A percentile compares a stretch with the other conserved stretches of the same genome.
phyloP scores from a whole-genome alignment of 805 yeast genomes.

The Ogataea nitratoaversa region DNA sequence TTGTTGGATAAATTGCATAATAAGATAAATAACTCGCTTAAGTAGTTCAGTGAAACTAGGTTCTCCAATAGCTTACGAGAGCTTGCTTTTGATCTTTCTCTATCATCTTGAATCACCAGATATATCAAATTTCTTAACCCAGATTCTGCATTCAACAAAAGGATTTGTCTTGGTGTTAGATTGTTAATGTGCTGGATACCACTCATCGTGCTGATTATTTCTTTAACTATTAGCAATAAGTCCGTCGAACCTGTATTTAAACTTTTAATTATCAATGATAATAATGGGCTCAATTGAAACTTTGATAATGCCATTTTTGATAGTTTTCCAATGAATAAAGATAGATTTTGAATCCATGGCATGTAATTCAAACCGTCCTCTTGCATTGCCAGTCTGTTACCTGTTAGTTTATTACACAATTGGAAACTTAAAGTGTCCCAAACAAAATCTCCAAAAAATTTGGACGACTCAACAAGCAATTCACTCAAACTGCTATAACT shows the following conservation, averaged over 20 bases:
- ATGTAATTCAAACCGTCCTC: slow-evolving; percentile 75
- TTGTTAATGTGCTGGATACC: slow-evolving; percentile 73
- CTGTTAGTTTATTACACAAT: slow-evolving; percentile 62
- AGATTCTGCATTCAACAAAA: slow-evolving; percentile 59
- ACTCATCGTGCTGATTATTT: slow-evolving; percentile 66
- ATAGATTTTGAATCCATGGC: slow-evolving; percentile 81
- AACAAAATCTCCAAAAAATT: slow-evolving; percentile 67
- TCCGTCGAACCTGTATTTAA: slow-evolving; percentile 56
- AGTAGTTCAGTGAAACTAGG: slow-evolving; percentile 38
- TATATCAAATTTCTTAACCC: slow-evolving; percentile 54
- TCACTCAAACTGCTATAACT: slow-evolving; percentile 84
- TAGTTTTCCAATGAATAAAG: slow-evolving; percentile 73
- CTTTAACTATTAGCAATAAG: slow-evolving; percentile 61
- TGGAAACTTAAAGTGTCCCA: slow-evolving; percentile 84
- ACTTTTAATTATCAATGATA: slow-evolving; percentile 57
- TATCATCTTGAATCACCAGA: slow-evolving; percentile 52
- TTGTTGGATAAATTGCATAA: slow-evolving; percentile 47
- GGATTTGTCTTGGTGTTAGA: slow-evolving; percentile 60
- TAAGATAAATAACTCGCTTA: slow-evolving; percentile 64
- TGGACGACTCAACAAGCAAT: slow-evolving; percentile 73
- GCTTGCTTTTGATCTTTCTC: slow-evolving; percentile 44
- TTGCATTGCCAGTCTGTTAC: slow-evolving; percentile 65
- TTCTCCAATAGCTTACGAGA: slow-evolving; percentile 47
- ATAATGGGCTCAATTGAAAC: slow-evolving; percentile 60
- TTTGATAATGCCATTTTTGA: slow-evolving; percentile 46